A percentile compares a stretch with the other conserved stretches of the same genome.
Conservation (phyloP, 495 filamentous ascomycete species). For the Xylaria telfairii region DNA sequence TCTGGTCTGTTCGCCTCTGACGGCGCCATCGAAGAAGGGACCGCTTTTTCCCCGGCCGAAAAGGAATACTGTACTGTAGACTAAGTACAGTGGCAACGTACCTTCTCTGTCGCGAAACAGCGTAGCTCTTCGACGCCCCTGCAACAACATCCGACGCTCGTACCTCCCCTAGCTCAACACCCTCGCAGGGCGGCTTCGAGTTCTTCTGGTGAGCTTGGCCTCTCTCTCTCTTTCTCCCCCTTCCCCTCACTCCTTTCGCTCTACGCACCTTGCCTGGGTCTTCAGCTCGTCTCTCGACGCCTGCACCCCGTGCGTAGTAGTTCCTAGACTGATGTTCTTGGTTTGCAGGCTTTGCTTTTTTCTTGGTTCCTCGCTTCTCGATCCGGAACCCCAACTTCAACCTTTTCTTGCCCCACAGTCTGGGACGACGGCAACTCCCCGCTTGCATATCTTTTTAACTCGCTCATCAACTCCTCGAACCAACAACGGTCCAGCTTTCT, state of each 20-base stretch:
- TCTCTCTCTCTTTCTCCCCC: background rate
- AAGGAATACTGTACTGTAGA: background rate
- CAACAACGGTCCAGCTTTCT: background rate
- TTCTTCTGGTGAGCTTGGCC: background rate
- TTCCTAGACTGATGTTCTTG: slow-evolving; percentile 7
- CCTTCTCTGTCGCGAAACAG: background rate
- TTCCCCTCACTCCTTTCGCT: background rate
- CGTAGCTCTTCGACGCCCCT: background rate
- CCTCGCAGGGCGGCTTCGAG: background rate
- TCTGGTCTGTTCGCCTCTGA: background rate
- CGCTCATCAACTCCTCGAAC: background rate
- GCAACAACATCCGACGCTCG: slow-evolving; percentile 17
- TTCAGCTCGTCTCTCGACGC: background rate
- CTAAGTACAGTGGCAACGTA: background rate
- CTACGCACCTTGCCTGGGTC: background rate
- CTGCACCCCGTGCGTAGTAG: background rate
- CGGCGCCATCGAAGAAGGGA: background rate
- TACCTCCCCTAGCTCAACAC: slow-evolving; percentile 27
- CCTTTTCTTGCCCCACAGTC: background rate
- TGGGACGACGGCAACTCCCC: background rate
- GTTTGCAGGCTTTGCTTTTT: slow-evolving; percentile 3
- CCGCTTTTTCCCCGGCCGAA: background rate
- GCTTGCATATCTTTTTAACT: slow-evolving; percentile 7
- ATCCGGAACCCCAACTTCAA: background rate
- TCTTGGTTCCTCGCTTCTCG: background rate